These are phyloP conservation scores for Beta macrorhiza DNA, from an alignment of 179 eudicot genomes.

Conservation along the genomic window DNA sequence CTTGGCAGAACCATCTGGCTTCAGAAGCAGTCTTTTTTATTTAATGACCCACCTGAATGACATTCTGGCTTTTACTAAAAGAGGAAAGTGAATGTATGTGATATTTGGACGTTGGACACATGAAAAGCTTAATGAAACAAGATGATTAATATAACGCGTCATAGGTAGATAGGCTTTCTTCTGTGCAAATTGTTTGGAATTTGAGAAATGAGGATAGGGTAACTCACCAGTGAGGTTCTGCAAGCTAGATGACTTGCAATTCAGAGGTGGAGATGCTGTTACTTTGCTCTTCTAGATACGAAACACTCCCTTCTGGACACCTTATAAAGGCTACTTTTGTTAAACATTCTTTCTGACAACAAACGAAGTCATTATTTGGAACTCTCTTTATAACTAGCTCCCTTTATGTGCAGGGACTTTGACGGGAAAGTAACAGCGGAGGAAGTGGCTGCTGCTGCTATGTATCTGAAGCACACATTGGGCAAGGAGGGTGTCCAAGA, in stretches of 20 bases:
- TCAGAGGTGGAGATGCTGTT: background rate
- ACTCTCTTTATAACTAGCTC: background rate
- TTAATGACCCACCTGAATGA: background rate
- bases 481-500: conserved; percentile 75
- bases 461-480: conserved; percentile 66
- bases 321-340: no score
- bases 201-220: no score
- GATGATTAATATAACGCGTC: background rate
- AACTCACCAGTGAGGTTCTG: background rate
- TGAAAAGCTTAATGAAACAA: background rate
- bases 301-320: no score
- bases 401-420: conserved; percentile 14
- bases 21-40: no score
- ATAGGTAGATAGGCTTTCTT: background rate
- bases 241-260: background rate
- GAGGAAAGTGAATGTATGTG: background rate
- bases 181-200: background rate
- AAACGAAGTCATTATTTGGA: background rate
- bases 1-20: no score
- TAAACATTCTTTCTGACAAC: background rate
- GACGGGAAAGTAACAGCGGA: conserved; percentile 30
- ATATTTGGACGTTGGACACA: background rate
- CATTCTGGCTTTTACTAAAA: background rate
- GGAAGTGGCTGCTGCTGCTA: conserved; percentile 74
- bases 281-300: no score